These are phyloP conservation scores for Blattamonas nauphoetae DNA, from an alignment of 78 protist species.

Conservation along the genomic window DNA sequence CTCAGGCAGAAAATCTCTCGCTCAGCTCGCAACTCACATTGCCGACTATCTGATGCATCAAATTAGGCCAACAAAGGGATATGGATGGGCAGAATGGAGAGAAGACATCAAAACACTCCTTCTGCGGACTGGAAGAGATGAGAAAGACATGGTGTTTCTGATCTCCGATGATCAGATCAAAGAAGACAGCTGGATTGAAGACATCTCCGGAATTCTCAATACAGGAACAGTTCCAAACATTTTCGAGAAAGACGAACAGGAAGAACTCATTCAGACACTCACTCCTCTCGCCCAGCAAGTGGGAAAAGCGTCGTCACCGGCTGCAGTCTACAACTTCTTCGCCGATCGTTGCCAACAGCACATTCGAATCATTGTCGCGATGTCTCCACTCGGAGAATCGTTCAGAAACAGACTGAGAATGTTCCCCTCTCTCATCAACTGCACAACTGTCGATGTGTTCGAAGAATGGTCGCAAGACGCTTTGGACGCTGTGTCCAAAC, in stretches of 20 bases:
- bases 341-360: slow-evolving; percentile 32
- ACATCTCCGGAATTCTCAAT: slow-evolving; percentile 29
- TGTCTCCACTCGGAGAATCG: slow-evolving; percentile 50
- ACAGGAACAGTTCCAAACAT: slow-evolving; percentile 77
- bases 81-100: slow-evolving; percentile 16
- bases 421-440: slow-evolving; percentile 77
- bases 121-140: background rate
- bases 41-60: slow-evolving; percentile 12
- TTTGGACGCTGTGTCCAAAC: slow-evolving; percentile 39
- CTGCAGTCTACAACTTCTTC: slow-evolving; percentile 25
- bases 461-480: slow-evolving; percentile 66
- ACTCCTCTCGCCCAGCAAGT: background rate
- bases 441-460: slow-evolving; percentile 74
- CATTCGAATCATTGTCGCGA: slow-evolving; percentile 52
- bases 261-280: slow-evolving; percentile 25
- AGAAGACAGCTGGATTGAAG: slow-evolving; percentile 3
- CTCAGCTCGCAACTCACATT: slow-evolving; percentile 50
- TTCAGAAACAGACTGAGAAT: slow-evolving; percentile 55
- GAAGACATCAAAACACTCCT: background rate
- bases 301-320: slow-evolving; percentile 14
- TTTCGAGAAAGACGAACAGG: slow-evolving; percentile 44
- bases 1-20: slow-evolving; percentile 47
- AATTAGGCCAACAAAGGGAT: background rate
- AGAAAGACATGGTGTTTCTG: background rate
- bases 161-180: slow-evolving; percentile 13